These are phyloP conservation scores for Colletotrichum theobromicola DNA, from an alignment of 2,329 filamentous ascomycete species.

Conservation along the genomic window DNA sequence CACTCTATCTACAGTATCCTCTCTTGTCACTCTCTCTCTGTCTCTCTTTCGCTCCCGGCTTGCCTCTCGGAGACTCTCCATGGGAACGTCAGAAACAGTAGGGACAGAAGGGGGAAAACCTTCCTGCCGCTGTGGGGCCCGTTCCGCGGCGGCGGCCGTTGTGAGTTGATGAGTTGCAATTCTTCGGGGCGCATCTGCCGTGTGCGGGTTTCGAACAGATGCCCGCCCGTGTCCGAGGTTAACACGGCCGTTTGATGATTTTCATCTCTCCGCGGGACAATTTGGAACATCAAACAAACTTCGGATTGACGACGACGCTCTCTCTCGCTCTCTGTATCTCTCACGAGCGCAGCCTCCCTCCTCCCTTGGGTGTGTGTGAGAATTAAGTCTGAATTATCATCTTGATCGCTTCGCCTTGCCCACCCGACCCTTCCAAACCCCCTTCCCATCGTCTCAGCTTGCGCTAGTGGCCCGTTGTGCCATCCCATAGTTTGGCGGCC, in stretches of 20 bases:
- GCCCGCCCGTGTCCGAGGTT: constrained; percentile 14
- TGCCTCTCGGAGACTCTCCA: neutral
- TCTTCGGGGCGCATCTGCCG: neutral
- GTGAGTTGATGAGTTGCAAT: neutral
- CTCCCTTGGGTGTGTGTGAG: neutral
- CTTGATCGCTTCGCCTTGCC: neutral
- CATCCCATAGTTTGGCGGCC: constrained; percentile 1
- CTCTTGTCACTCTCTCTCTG: neutral
- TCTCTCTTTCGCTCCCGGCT: neutral
- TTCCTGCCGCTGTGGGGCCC: neutral
- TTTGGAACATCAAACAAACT: constrained; percentile 1
- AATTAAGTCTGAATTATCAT: neutral
- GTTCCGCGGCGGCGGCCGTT: neutral
- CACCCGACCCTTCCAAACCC: neutral
- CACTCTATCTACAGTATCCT: no score
- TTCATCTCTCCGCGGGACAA: neutral
- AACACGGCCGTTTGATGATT: neutral
- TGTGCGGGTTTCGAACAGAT: neutral
- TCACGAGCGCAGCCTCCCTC: neutral
- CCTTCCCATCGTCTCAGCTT: constrained; percentile 8
- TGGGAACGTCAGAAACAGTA: neutral
- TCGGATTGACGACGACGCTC: neutral
- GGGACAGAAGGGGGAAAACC: neutral
- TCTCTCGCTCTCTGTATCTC: neutral
- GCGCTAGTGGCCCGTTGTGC: neutral